These are phyloP conservation scores for Salvia miltiorrhiza DNA, from an alignment of 257 asterid species.

Conservation along the genomic window DNA sequence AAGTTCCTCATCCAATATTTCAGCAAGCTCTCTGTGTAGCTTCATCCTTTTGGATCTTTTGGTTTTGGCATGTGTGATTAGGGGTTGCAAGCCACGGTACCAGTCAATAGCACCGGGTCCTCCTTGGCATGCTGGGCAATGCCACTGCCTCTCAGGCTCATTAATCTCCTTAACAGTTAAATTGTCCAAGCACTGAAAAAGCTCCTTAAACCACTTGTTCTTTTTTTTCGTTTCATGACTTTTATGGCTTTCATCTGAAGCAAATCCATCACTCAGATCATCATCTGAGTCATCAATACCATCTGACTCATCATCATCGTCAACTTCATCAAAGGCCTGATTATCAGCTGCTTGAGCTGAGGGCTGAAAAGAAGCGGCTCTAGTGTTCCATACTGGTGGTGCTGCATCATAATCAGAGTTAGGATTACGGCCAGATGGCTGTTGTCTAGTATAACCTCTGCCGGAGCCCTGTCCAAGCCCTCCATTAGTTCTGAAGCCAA, in stretches of 20 bases:
- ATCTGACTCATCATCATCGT: conserved; percentile 37
- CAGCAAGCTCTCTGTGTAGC: conserved; percentile 58
- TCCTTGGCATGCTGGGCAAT: conserved; percentile 62
- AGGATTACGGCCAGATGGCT: neutral
- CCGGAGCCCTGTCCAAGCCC: conserved; percentile 53
- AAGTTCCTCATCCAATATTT: conserved; percentile 49
- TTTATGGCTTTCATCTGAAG: conserved; percentile 50
- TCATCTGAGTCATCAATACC: conserved; percentile 44
- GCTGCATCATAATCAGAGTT: conserved; percentile 20
- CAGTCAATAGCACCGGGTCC: conserved; percentile 76
- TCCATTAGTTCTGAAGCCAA: conserved; percentile 36
- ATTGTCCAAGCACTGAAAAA: conserved; percentile 40
- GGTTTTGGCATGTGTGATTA: conserved; percentile 49
- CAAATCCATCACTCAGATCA: conserved; percentile 44
- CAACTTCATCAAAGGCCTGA: conserved; percentile 21
- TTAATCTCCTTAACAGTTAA: conserved; percentile 43
- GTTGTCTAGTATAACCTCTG: conserved; percentile 44
- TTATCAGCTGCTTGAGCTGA: conserved; percentile 12
- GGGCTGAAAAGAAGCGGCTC: no score
- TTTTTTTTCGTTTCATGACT: conserved; percentile 48
- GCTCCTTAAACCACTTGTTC: conserved; percentile 46
- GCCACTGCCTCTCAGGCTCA: conserved; percentile 65
- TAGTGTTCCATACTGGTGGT: conserved; percentile 35
- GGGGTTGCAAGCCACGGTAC: conserved; percentile 54
- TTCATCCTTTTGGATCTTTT: conserved; percentile 51